Evolutionary conservation across 257 asterid genomes (phyloP).

Genomic region (Hygrophila difformis): DNA sequence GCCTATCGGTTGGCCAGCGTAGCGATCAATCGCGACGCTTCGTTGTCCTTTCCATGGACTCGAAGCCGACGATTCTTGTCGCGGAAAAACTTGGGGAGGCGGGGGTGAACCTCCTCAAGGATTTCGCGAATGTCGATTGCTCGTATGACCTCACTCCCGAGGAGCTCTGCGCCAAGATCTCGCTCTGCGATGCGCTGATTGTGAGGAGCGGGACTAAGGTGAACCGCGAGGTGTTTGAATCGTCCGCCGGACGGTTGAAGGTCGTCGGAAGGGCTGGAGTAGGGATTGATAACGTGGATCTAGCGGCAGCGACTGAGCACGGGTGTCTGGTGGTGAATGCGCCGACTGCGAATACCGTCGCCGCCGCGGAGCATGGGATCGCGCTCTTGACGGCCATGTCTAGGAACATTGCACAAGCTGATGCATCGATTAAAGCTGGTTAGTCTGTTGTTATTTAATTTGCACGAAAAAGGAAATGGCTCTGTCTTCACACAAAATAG

Average conservation of each 20-base stretch:
- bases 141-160: constrained; percentile 43
- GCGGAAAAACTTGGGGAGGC: constrained; percentile 75
- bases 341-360: constrained; percentile 70
- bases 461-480: no score
- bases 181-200: constrained; percentile 46
- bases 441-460: not conserved
- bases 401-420: constrained; percentile 63
- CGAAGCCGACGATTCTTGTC: constrained; percentile 52
- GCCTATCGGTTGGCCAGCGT: constrained; percentile 25
- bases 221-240: constrained; percentile 56
- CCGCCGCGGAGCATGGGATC: constrained; percentile 71
- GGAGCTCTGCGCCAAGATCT: constrained; percentile 50
- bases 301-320: constrained; percentile 64
- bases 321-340: constrained; percentile 72
- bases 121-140: constrained; percentile 42
- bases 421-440: constrained; percentile 78
- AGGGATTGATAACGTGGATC: constrained; percentile 75
- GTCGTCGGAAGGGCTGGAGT: constrained; percentile 77
- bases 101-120: constrained; percentile 37
- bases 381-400: constrained; percentile 61
- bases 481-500: no score
- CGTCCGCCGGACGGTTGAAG: constrained; percentile 50
- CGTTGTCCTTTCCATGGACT: constrained; percentile 55
- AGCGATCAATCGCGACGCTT: constrained; percentile 31
- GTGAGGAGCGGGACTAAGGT: constrained; percentile 75